Evolutionary conservation across 805 yeast species (phyloP), one percentile per base, ranked within the genome.

Genomic region (Kodamaea laetipori): DNA sequence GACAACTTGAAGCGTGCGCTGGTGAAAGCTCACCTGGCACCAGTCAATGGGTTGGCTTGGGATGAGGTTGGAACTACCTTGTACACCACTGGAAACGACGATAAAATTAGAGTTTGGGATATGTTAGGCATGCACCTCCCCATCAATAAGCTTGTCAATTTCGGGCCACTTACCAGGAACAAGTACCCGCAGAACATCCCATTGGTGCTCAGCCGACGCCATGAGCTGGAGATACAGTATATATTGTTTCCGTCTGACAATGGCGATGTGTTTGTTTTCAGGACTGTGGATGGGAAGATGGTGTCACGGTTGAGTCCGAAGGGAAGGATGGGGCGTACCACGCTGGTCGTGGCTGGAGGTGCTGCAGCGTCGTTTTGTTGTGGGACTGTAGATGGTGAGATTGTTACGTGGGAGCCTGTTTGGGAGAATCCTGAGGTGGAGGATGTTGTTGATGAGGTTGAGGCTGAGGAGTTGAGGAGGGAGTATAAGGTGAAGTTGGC

Each of bases 21-120:
- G 8, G 67, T 75, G 2, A 80, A 78, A 52, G 92, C 96, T 0
- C 97, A 90, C 54, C 72, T 80, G 56, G 85, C 82, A 2, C 79
- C 84, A 0, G 88, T 89, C 24, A 90, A 90, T 60, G 95, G 95
- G 0, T 55, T 90, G 3, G 64, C 73, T 11, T 90, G 96, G 94
- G 77, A 78, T 46, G 82, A 78, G 7, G 53, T 62, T 12, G 97
- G 97, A 0, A 69, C 73, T 27, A 69, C 74, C 32, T 56, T 92
- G 25, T 65, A 82, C 13, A 78, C 89, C 1, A 69, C 84, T 0
- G 97, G 95, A 0, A 76, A 79, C 40, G 97, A 90, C 60, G 96
- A 90, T 41, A 84, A 80, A 53, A 74, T 88, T 7, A 66, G 89
- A 13, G 79, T 84, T 1, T 90, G 97, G 97, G 83, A 84, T 51